Evolutionary conservation across 2,329 filamentous ascomycete genomes (phyloP), one percentile per base, ranked within the genome.

Genomic region (Shiraia sp.): DNA sequence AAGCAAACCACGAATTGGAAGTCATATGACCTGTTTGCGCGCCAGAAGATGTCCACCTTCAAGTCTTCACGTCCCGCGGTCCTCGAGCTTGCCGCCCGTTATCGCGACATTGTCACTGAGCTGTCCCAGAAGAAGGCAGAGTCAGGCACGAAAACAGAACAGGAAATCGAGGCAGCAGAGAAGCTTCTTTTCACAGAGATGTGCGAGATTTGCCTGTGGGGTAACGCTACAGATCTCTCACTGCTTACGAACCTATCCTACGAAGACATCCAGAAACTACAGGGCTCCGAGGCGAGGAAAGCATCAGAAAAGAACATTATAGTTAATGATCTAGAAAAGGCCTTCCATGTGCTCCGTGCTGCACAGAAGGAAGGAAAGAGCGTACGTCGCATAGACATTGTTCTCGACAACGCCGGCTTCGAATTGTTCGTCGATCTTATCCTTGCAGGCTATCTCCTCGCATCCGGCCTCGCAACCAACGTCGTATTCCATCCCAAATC

Each of bases 131-230:
- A 80, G 53, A 72, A 75, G 34, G 70, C 70, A 1, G 46, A 69
- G 7, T 61, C 68, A 10, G 63, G 61, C n/a, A 60, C 65, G 1
- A 72, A 77, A 29, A 75, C 75, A 3, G 72, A 74, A 12, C 57
- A 76, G 39, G 73, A 83, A 52, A 63, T 83, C 35, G 79, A 82
- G 22, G 81, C 86, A 41, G 84, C 88, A 0, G 88, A 95, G 65
- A 82, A 83, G 63, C 71, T 91, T 0, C 75, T 96, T 17, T 97
- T 97, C 72, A 79, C 79, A 16, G 92, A 97, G 66, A 95, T 97
- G 87, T 91, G 86, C 70, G 90, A 96, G 75, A 93, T 96, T 57
- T 96, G 91, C 66, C 80, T 97, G 2, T 97, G 92, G 92, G 92
- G 92, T 9, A 97, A 97, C 68, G 93, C 92, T 2, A 97, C 92